These are phyloP conservation scores for Mucuna pruriens DNA, from an alignment of 306 rosid genomes.

Conservation along the genomic window DNA sequence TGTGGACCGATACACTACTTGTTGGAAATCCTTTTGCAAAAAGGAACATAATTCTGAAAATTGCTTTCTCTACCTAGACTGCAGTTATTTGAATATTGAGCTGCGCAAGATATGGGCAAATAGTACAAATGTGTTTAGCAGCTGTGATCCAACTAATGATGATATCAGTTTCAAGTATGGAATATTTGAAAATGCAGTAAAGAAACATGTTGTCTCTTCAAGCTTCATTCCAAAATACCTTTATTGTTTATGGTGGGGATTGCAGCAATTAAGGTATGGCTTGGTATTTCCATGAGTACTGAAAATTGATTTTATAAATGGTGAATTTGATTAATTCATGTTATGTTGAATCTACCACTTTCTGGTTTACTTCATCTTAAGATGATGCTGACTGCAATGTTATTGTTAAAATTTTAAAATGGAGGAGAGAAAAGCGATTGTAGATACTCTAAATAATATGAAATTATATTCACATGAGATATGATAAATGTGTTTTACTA, in stretches of 20 bases:
- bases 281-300: constrained; percentile 17
- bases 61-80: constrained; percentile 73
- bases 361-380: constrained; percentile 24
- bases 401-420: not conserved
- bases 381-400: not conserved
- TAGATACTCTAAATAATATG: not conserved
- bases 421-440: not conserved
- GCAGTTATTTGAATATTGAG: constrained; percentile 42
- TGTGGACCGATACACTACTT: constrained; percentile 80
- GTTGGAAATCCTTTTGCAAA: constrained; percentile 83
- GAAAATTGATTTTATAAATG: constrained; percentile 36
- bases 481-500: not conserved
- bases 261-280: constrained; percentile 90
- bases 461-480: not conserved
- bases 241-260: constrained; percentile 98
- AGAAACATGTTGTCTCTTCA: constrained; percentile 66
- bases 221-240: constrained; percentile 74
- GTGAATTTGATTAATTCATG: constrained; percentile 12
- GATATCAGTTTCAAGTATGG: constrained; percentile 66
- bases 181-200: constrained; percentile 66
- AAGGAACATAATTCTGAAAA: constrained; percentile 50
- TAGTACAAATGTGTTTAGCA: constrained; percentile 60
- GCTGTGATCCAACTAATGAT: constrained; percentile 57
- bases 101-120: constrained; percentile 62
- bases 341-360: not conserved